A percentile compares a stretch with the other conserved stretches of the same genome.
phyloP scores from a whole-genome alignment of 495 filamentous ascomycete species.

The Alectoria sarmentosa region DNA sequence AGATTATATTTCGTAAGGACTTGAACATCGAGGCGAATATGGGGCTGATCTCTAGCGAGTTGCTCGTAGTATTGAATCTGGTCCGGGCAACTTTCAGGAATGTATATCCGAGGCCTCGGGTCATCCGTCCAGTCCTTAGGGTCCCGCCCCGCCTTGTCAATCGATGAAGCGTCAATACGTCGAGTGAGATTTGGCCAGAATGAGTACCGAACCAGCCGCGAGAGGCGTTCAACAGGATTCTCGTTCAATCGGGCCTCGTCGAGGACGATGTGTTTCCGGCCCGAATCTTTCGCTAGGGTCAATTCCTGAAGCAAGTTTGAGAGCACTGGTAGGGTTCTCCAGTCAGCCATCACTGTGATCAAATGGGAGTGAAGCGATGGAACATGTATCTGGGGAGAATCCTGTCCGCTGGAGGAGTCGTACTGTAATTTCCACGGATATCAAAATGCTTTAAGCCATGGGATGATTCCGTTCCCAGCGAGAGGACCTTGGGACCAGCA shows the following conservation, averaged over 20 bases:
- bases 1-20: slow-evolving; percentile 58
- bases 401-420: background rate
- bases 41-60: slow-evolving; percentile 65
- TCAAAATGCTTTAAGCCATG: slow-evolving; percentile 64
- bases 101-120: slow-evolving; percentile 84
- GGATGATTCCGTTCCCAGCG: slow-evolving; percentile 78
- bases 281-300: slow-evolving; percentile 79
- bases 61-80: slow-evolving; percentile 82
- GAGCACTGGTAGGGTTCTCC: slow-evolving; percentile 36
- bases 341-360: background rate
- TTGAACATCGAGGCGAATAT: slow-evolving; percentile 79
- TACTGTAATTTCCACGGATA: slow-evolving; percentile 58
- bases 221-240: slow-evolving; percentile 82
- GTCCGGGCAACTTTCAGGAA: slow-evolving; percentile 72
- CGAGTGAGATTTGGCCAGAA: slow-evolving; percentile 89
- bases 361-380: background rate
- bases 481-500: slow-evolving; percentile 82
- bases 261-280: slow-evolving; percentile 75
- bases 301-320: slow-evolving; percentile 93
- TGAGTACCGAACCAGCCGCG: slow-evolving; percentile 72
- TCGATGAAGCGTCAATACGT: slow-evolving; percentile 79
- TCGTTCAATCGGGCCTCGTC: slow-evolving; percentile 87
- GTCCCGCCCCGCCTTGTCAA: slow-evolving; percentile 74
- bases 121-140: slow-evolving; percentile 60
- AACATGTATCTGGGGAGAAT: too few species aligned